A percentile compares a stretch with the other conserved stretches of the same genome.
Conservation (phyloP, 257 asterid genomes). For the Solanum rostratum region DNA sequence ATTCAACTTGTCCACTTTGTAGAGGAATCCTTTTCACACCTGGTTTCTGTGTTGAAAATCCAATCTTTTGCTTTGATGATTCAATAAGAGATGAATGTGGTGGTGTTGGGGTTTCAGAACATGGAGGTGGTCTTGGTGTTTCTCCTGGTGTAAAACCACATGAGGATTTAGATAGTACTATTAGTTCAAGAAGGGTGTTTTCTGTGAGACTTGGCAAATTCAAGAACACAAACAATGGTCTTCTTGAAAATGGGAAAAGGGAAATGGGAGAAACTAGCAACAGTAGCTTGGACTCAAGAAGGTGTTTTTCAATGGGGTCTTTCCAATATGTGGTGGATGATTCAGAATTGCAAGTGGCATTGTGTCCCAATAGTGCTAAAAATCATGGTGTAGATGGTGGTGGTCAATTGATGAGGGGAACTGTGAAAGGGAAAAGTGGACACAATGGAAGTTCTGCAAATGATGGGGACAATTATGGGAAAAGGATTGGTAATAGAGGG, state of each 20-base stretch:
- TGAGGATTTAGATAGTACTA: slow-evolving; percentile 16
- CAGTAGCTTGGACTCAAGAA: slow-evolving; percentile 63
- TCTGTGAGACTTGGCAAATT: slow-evolving; percentile 86
- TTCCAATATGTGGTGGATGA: slow-evolving; percentile 85
- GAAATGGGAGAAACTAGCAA: slow-evolving; percentile 72
- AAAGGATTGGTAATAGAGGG: slow-evolving; percentile 68
- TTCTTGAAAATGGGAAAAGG: slow-evolving; percentile 14
- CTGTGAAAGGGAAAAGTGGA: slow-evolving; percentile 26
- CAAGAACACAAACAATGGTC: slow-evolving; percentile 18
- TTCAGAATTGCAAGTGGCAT: slow-evolving; percentile 71
- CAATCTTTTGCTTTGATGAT: slow-evolving; percentile 42
- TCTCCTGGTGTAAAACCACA: slow-evolving; percentile 16
- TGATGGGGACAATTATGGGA: slow-evolving; percentile 44
- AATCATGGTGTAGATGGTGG: slow-evolving; percentile 14
- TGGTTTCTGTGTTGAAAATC: slow-evolving; percentile 51
- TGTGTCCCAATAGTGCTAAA: slow-evolving; percentile 26
- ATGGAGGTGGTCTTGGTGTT: background rate
- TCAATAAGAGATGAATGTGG: slow-evolving; percentile 35
- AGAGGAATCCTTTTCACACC: slow-evolving; percentile 62
- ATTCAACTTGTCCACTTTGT: slow-evolving; percentile 83
- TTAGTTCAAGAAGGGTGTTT: slow-evolving; percentile 60
- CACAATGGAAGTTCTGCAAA: slow-evolving; percentile 37
- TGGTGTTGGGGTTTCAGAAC: slow-evolving; percentile 8
- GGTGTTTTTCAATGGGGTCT: slow-evolving; percentile 97
- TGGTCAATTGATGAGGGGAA: slow-evolving; percentile 4